Percentiles rank a stretch among this genome's conserved stretches.
These are phyloP conservation scores for Jimgerdemannia lactiflua DNA, from an alignment of 192 early-diverging fungal species.

Conservation along the genomic window DNA sequence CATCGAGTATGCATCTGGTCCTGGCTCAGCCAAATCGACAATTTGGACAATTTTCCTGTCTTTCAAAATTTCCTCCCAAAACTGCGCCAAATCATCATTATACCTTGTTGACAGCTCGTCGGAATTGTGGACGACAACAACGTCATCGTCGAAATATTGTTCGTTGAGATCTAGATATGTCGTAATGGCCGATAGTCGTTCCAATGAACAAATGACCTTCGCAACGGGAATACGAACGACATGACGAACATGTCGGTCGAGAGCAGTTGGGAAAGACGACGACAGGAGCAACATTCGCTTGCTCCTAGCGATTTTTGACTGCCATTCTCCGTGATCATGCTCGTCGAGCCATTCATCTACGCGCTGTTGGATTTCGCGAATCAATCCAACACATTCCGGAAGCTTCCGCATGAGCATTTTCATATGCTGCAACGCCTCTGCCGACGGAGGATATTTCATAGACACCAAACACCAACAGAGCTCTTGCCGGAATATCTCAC, in stretches of 20 bases:
- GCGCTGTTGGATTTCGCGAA: neutral
- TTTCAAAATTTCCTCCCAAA: constrained; percentile 7
- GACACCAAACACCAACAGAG: constrained; percentile 6
- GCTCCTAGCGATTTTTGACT: constrained; percentile 5
- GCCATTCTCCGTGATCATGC: constrained; percentile 2
- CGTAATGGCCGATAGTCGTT: neutral
- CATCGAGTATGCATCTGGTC: constrained; percentile 9
- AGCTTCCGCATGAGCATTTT: neutral
- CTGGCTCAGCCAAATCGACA: constrained; percentile 5
- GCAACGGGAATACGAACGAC: constrained; percentile 12
- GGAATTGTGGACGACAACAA: neutral
- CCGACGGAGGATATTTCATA: neutral
- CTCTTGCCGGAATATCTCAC: constrained; percentile 13
- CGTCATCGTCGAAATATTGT: neutral
- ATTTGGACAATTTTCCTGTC: constrained; percentile 7
- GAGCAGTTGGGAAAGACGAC: constrained; percentile 11
- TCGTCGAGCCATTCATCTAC: constrained; percentile 10
- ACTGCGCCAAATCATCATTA: neutral
- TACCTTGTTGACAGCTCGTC: no score
- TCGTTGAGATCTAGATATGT: constrained; percentile 3
- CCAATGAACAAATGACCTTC: constrained; percentile 6
- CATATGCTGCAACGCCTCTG: constrained; percentile 6
- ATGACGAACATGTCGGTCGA: constrained; percentile 2
- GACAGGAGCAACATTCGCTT: constrained; percentile 10
- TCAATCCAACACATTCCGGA: neutral